Evolutionary conservation across 345 rosid genomes (phyloP).

Genomic region (Excoecaria agallocha): DNA sequence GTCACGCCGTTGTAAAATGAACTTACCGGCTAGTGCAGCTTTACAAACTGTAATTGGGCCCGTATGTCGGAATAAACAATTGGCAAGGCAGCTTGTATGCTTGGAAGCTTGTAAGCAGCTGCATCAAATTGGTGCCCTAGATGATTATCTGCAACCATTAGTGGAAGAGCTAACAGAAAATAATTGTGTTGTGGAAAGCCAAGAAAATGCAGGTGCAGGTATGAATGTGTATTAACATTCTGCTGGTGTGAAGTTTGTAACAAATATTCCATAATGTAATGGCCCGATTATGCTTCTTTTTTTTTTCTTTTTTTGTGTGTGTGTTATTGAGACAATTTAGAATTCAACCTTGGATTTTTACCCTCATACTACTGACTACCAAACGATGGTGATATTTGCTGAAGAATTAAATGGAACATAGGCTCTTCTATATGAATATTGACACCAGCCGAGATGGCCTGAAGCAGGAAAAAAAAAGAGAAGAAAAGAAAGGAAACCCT

Average conservation of each 20-base stretch:
- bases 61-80: conserved; percentile 40
- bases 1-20: conserved; percentile 41
- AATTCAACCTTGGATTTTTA: too few species aligned
- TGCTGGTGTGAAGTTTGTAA: background rate
- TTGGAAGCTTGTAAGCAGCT: conserved; percentile 73
- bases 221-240: background rate
- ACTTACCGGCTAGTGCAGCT: conserved; percentile 53
- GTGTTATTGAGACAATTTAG: too few species aligned
- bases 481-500: too few species aligned
- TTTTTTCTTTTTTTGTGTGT: too few species aligned
- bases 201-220: conserved; percentile 66
- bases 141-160: conserved; percentile 50
- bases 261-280: background rate
- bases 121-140: conserved; percentile 52
- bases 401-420: background rate
- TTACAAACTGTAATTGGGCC: conserved; percentile 58
- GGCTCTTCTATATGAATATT: background rate
- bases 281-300: too few species aligned
- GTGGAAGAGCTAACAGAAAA: conserved; percentile 33
- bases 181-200: conserved; percentile 28
- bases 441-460: background rate
- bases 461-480: background rate
- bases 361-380: background rate
- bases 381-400: background rate
- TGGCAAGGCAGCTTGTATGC: conserved; percentile 64